Conservation (phyloP, 2,329 filamentous ascomycete genomes). For the Pyricularia sp. region DNA sequence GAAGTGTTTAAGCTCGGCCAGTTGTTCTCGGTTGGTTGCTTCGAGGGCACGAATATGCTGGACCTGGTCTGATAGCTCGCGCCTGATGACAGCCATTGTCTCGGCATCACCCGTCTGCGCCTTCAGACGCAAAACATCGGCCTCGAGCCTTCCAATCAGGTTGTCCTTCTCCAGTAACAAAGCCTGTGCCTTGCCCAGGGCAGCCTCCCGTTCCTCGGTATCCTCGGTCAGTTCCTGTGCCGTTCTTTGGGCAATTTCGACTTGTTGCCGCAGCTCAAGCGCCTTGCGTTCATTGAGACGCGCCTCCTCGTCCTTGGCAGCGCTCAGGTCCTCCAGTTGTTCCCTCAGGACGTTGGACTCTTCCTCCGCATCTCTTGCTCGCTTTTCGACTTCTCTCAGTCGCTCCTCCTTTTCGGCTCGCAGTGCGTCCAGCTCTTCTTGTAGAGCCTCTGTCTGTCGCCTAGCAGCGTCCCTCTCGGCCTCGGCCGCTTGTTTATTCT, state of each 20-base stretch:
- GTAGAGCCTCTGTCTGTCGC: constrained; percentile 38
- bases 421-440: constrained; percentile 41
- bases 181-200: constrained; percentile 52
- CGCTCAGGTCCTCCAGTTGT: constrained; percentile 64
- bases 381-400: constrained; percentile 58
- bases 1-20: constrained; percentile 69
- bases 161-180: constrained; percentile 60
- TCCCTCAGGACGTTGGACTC: constrained; percentile 68
- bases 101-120: constrained; percentile 82
- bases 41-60: constrained; percentile 84
- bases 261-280: constrained; percentile 43
- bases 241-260: constrained; percentile 34
- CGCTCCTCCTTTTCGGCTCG: constrained; percentile 42
- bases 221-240: constrained; percentile 53
- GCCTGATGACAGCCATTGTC: constrained; percentile 74
- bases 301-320: constrained; percentile 59
- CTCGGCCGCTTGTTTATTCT: constrained; percentile 52
- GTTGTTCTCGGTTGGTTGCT: constrained; percentile 68
- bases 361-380: constrained; percentile 61
- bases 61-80: constrained; percentile 84
- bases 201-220: constrained; percentile 41
- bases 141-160: constrained; percentile 66
- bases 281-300: constrained; percentile 47
- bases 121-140: constrained; percentile 74
- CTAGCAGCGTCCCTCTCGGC: constrained; percentile 39